These are phyloP conservation scores for Botrytis byssoidea DNA, from an alignment of 2,329 filamentous ascomycete genomes.

Conservation along the genomic window DNA sequence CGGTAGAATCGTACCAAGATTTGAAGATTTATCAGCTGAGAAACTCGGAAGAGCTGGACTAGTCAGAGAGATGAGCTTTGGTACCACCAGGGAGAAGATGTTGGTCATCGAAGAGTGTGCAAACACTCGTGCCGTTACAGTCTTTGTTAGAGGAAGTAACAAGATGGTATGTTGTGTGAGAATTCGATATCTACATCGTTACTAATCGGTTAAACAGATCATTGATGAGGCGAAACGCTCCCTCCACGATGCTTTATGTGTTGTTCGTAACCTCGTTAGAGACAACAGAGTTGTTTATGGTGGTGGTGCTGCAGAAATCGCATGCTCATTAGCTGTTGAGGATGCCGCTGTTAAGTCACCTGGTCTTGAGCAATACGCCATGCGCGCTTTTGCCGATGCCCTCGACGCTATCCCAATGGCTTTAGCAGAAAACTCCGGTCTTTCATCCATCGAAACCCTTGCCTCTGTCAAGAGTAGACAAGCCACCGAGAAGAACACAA, in stretches of 20 bases:
- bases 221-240: slow-evolving; percentile 99
- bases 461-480: slow-evolving; percentile 96
- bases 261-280: slow-evolving; percentile 91
- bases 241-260: slow-evolving; percentile 93
- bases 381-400: slow-evolving; percentile 96
- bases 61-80: slow-evolving; percentile 93
- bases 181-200: neutral
- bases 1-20: slow-evolving; percentile 93
- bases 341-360: slow-evolving; percentile 92
- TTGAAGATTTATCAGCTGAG: slow-evolving; percentile 86
- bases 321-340: slow-evolving; percentile 93
- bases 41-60: slow-evolving; percentile 90
- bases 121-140: slow-evolving; percentile 92
- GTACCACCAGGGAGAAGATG: slow-evolving; percentile 99
- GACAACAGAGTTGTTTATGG: slow-evolving; percentile 98
- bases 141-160: slow-evolving; percentile 96
- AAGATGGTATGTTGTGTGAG: slow-evolving; percentile 74
- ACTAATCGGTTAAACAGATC: slow-evolving; percentile 59
- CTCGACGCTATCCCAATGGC: slow-evolving; percentile 94
- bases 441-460: slow-evolving; percentile 93
- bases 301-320: slow-evolving; percentile 93
- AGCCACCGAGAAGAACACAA: slow-evolving; percentile 77
- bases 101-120: slow-evolving; percentile 98
- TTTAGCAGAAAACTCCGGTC: slow-evolving; percentile 92
- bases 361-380: slow-evolving; percentile 97